These are phyloP conservation scores for Zygosaccharomyces sapae DNA, from an alignment of 1,139 yeast genomes.

Conservation along the genomic window DNA sequence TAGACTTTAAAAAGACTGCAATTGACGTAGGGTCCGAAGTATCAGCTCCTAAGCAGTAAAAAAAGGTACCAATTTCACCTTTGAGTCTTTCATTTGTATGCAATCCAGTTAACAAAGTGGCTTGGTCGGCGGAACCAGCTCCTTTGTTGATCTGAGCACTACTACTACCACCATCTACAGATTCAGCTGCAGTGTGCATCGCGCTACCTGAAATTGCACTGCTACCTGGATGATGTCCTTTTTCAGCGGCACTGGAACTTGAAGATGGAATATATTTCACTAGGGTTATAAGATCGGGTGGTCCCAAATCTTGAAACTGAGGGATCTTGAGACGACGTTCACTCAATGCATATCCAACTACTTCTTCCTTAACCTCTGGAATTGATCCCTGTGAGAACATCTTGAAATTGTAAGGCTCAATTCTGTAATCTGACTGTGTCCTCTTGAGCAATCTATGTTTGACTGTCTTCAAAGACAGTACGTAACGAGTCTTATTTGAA, in stretches of 20 bases:
- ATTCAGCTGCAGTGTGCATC: slow-evolving; percentile 2
- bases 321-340: slow-evolving; percentile 46
- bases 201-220: slow-evolving; percentile 1
- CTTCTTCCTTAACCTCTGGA: slow-evolving; percentile 51
- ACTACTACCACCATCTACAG: slow-evolving; percentile 7
- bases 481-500: background rate
- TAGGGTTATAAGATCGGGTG: slow-evolving; percentile 82
- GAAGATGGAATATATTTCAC: slow-evolving; percentile 41
- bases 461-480: background rate
- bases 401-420: background rate
- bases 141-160: slow-evolving; percentile 4
- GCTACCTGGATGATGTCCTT: slow-evolving; percentile 5
- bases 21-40: slow-evolving; percentile 62
- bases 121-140: slow-evolving; percentile 13
- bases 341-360: slow-evolving; percentile 47
- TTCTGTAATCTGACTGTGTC: background rate
- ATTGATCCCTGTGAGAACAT: slow-evolving; percentile 48
- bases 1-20: slow-evolving; percentile 73
- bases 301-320: slow-evolving; percentile 66
- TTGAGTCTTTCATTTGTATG: slow-evolving; percentile 34
- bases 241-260: slow-evolving; percentile 15
- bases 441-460: background rate
- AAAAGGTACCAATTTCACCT: slow-evolving; percentile 39
- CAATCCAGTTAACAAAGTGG: slow-evolving; percentile 21
- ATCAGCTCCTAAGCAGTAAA: slow-evolving; percentile 55